Percentiles rank a stretch among this genome's conserved stretches.
phyloP scores from a whole-genome alignment of 164 flowering plant species.

The Sextonia rubra region DNA sequence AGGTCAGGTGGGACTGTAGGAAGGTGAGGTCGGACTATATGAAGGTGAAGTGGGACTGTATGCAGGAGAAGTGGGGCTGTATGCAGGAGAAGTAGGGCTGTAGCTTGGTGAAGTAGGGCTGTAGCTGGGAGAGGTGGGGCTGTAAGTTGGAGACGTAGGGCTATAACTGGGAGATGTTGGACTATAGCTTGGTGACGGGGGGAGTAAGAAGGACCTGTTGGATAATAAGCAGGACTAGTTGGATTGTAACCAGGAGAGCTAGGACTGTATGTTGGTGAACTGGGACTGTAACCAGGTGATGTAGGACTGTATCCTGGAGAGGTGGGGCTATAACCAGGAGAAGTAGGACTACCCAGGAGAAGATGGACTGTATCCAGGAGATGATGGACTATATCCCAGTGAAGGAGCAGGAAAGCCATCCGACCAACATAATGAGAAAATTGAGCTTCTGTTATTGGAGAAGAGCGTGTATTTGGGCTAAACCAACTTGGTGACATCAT shows the following conservation, averaged over 20 bases:
- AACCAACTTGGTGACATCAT: conserved; percentile 91
- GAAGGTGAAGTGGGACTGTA: conserved; percentile 93
- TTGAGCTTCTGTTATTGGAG: conserved; percentile 78
- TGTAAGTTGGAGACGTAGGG: conserved; percentile 81
- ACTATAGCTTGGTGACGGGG: conserved; percentile 79
- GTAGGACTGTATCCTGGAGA: conserved; percentile 96
- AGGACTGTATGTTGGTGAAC: conserved; percentile 88
- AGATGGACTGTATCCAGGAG: not conserved
- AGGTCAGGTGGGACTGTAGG: conserved; percentile 93
- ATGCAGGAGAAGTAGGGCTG: conserved; percentile 85
- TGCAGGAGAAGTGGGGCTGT: conserved; percentile 85
- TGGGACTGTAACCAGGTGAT: conserved; percentile 93
- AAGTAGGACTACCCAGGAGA: conserved; percentile 91
- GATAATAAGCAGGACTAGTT: conserved; percentile 82
- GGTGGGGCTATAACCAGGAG: conserved; percentile 88
- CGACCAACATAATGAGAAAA: conserved; percentile 94
- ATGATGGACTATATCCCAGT: conserved; percentile 52
- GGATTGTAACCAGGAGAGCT: conserved; percentile 92
- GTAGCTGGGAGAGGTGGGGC: conserved; percentile 84
- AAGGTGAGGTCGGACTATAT: conserved; percentile 91
- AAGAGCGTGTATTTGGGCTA: conserved; percentile 72
- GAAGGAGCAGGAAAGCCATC: conserved; percentile 87
- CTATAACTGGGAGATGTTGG: conserved; percentile 84
- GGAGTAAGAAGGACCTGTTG: conserved; percentile 80
- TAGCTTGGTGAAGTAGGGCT: conserved; percentile 85